Evolutionary conservation across 2,329 filamentous ascomycete genomes (phyloP).

Genomic region (Akanthomyces muscarius): DNA sequence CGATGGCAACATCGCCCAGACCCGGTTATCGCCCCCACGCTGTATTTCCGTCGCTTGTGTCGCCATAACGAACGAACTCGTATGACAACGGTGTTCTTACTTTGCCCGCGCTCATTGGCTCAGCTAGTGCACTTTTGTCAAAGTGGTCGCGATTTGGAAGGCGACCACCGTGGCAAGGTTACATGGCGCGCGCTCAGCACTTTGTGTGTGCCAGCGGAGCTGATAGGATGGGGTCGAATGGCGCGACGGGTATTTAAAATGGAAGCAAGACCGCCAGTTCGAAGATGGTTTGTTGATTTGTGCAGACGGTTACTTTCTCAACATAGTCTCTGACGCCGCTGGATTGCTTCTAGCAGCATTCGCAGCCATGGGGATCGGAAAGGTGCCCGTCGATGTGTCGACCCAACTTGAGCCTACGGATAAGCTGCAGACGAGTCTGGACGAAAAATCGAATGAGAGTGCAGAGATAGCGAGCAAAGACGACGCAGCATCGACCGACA

Average conservation of each 20-base stretch:
- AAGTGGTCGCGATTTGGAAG: not conserved
- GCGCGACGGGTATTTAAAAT: not conserved
- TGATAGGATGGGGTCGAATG: not conserved
- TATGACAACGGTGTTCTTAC: not conserved
- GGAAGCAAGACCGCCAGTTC: not conserved
- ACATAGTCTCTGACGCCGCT: not conserved
- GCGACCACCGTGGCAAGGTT: not conserved
- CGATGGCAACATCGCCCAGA: conserved; percentile 12
- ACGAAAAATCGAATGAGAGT: not conserved
- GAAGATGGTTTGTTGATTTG: not conserved
- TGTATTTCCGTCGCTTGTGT: not conserved
- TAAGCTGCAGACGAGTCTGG: not conserved
- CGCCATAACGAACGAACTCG: not conserved
- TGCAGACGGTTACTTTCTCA: not conserved
- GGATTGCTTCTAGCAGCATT: not conserved
- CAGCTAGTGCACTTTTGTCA: not conserved
- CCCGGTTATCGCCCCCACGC: not conserved
- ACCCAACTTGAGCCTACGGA: not conserved
- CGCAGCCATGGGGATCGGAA: not conserved
- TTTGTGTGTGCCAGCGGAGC: not conserved
- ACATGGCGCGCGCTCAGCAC: not conserved
- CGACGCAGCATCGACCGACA: conserved; percentile 2
- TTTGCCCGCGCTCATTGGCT: not conserved
- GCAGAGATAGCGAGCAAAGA: not conserved
- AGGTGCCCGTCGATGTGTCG: not conserved